Base-by-base conservation (phyloP, 352 stramenopile species). In the Pythium oligandrum region DNA sequence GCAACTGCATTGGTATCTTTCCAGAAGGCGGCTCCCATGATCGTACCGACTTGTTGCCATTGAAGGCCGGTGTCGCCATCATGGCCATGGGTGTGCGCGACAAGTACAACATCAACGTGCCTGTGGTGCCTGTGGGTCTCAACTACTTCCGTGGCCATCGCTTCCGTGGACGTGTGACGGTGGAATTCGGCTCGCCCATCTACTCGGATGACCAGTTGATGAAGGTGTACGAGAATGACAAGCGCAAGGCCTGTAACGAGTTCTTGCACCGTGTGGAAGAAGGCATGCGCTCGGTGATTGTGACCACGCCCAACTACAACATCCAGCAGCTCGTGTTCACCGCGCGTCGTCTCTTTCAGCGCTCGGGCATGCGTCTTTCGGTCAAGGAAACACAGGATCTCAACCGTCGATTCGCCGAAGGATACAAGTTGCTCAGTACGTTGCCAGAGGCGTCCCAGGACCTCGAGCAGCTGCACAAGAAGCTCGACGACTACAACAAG, bases 11-110 rank as follows among this genome's bases (percentile, higher is more conserved):
- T 48, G 93, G 90, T 4, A 99, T 99, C 45, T 99, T 99, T 62
- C 97, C 97, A 0, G 97, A 99, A 66, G 97, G 96, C 40, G 97
- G 97, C 9, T 98, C 84, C 33, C 97, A 99, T 70, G 97, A 99
- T 68, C 78, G 96, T 58, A 99, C 96, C 9, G 93, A 98, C 63
- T 59, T 99, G 44, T 66, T 99, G 36, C 96, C 96, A 12, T 80
- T 99, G 31, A 99, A 99, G 73, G 95, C 95, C 51, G 96, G 97
- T 35, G 93, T 99, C 37, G 94, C 95, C n/a, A 76, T 99, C 39
- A 99, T 99, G 88, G 97, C 96, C 9, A 93, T 99, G 39, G 93
- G 88, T 30, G 93, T 93, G 40, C 89, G 98, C 51, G 96, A 98
- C 71, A 95, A 97, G 71, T 96, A 98, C 73, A 96, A 96, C 38